A percentile compares a stretch with the other conserved stretches of the same genome.
phyloP scores from a whole-genome alignment of 805 yeast species.

The Candida germanica region DNA sequence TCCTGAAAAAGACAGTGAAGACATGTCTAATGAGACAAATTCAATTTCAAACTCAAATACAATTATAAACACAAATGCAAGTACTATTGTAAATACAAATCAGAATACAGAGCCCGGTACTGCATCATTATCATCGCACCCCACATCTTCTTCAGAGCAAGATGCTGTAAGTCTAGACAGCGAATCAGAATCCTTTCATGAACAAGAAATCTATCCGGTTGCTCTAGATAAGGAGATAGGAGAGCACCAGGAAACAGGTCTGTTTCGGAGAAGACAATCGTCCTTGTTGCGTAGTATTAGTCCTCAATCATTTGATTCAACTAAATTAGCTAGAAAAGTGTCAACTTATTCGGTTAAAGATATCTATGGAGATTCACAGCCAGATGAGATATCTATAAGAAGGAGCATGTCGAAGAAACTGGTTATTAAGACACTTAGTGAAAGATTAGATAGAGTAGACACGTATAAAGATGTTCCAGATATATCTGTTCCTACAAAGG shows the following conservation, averaged over 20 bases:
- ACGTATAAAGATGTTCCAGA: conserved; percentile 17
- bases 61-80: no score
- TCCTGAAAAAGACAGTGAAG: no score
- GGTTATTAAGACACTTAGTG: conserved; percentile 35
- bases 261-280: conserved; percentile 1
- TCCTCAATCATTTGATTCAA: conserved; percentile 10
- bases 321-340: not conserved
- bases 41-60: no score
- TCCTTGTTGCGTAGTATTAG: conserved; percentile 8
- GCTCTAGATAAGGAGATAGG: not conserved
- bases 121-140: not conserved
- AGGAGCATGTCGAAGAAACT: conserved; percentile 46
- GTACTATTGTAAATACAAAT: no score
- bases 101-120: no score
- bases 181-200: not conserved
- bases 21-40: no score
- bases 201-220: not conserved
- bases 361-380: conserved; percentile 40
- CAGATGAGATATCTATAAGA: conserved; percentile 34
- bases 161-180: conserved; percentile 8
- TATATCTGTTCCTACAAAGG: conserved; percentile 21
- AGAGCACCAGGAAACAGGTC: not conserved
- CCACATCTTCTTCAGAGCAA: not conserved
- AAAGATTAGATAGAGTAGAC: conserved; percentile 19
- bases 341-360: conserved; percentile 26